These are phyloP conservation scores for Solanum sparsipilum DNA, from an alignment of 257 asterid species.

Conservation along the genomic window DNA sequence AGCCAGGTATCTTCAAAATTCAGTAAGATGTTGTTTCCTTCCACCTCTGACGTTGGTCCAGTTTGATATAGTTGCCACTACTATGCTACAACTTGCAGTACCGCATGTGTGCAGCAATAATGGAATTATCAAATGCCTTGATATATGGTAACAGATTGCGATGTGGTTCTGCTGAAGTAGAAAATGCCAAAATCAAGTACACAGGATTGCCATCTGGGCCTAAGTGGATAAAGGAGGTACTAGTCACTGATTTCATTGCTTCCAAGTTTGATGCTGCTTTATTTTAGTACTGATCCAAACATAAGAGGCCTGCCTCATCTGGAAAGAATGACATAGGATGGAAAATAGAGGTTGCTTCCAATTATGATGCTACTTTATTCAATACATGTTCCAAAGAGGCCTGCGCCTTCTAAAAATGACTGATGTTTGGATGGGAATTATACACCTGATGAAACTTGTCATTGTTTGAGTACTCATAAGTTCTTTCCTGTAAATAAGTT, in stretches of 20 bases:
- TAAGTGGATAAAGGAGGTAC: conserved; percentile 75
- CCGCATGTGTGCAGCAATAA: conserved; percentile 85
- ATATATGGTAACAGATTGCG: conserved; percentile 83
- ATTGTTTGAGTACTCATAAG: neutral
- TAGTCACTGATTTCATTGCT: neutral
- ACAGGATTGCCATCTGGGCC: conserved; percentile 41
- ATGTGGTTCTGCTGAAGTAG: conserved; percentile 79
- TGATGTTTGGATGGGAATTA: neutral
- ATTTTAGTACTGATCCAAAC: neutral
- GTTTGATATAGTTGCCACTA: conserved; percentile 5
- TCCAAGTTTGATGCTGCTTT: neutral
- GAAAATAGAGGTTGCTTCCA: neutral
- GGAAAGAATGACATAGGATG: neutral
- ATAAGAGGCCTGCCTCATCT: neutral
- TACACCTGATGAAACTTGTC: neutral
- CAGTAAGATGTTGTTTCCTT: neutral
- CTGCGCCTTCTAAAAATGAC: neutral
- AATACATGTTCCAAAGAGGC: neutral
- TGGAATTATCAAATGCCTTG: conserved; percentile 89
- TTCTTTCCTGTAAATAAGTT: neutral
- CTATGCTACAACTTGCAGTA: conserved; percentile 55
- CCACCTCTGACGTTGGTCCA: neutral
- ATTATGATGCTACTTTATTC: neutral
- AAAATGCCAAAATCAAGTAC: conserved; percentile 63
- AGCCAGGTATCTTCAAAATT: conserved; percentile 53